Percentiles rank a stretch among this genome's conserved stretches.
These are phyloP conservation scores for Mediolabrus comicus DNA, from an alignment of 108 stramenopile genomes.

Conservation along the genomic window DNA sequence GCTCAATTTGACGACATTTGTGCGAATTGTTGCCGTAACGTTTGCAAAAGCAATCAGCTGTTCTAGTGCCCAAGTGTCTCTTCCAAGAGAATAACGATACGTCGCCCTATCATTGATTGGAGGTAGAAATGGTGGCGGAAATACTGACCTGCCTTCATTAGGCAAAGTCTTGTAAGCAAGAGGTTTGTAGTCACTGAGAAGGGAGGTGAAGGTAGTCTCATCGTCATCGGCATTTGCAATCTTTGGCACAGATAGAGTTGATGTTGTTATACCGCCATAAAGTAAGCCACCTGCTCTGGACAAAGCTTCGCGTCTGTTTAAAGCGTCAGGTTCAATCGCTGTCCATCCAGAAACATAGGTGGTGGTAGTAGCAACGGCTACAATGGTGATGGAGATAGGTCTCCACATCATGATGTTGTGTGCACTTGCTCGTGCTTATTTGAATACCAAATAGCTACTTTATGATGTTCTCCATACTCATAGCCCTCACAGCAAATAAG, in stretches of 20 bases:
- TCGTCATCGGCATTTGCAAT: neutral
- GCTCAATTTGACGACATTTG: constrained; percentile 45
- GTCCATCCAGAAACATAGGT: neutral
- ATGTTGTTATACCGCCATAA: neutral
- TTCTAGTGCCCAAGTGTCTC: constrained; percentile 67
- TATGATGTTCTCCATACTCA: too few relatives aligned
- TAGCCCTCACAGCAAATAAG: too few relatives aligned
- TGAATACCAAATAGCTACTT: too few relatives aligned
- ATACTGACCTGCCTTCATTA: neutral
- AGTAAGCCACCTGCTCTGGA: neutral
- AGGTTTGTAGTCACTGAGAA: neutral
- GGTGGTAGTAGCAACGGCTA: neutral
- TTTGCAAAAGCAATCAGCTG: constrained; percentile 66
- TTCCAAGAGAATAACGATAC: constrained; percentile 54
- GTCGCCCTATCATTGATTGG: constrained; percentile 58
- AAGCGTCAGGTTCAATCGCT: neutral
- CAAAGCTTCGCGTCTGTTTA: constrained; percentile 1
- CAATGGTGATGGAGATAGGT: neutral
- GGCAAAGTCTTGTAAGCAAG: constrained; percentile 5
- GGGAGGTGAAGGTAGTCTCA: neutral
- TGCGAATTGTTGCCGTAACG: constrained; percentile 63
- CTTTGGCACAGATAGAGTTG: constrained; percentile 1
- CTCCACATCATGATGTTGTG: neutral
- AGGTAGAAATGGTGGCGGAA: constrained; percentile 54
- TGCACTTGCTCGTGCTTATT: too few relatives aligned